Percentiles rank a stretch among this genome's conserved stretches.
Conservation (phyloP, 768 basidiomycete species). For the Leccinum fibrillosum region DNA sequence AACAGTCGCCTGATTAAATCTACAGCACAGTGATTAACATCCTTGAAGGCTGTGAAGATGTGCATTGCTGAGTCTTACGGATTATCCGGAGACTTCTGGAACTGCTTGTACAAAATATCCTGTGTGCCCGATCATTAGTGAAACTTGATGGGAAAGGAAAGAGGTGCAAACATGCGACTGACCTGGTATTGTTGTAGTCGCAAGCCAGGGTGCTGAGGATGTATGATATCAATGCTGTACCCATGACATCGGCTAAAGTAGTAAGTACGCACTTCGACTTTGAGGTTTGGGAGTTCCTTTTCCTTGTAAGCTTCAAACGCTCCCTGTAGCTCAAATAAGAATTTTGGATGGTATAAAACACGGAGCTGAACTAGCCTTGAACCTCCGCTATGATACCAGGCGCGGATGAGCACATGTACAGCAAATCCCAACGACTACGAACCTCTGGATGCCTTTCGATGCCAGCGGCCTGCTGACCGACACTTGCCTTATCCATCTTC, state of each 20-base stretch:
- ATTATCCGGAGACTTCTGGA: constrained; percentile 95
- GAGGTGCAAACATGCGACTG: constrained; percentile 10
- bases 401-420: constrained; percentile 11
- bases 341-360: not conserved
- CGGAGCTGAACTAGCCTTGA: constrained; percentile 55
- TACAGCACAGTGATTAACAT: constrained; percentile 27
- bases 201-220: constrained; percentile 75
- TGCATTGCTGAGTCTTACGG: constrained; percentile 52
- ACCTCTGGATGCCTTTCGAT: constrained; percentile 94
- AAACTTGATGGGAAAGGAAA: not conserved
- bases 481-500: constrained; percentile 89
- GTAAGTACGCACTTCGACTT: constrained; percentile 57
- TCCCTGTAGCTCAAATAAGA: constrained; percentile 42
- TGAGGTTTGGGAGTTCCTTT: constrained; percentile 75
- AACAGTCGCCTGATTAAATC: constrained; percentile 81
- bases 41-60: constrained; percentile 3
- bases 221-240: constrained; percentile 9
- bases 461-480: constrained; percentile 82
- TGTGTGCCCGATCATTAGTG: constrained; percentile 28
- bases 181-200: constrained; percentile 89
- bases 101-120: constrained; percentile 89
- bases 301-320: constrained; percentile 92
- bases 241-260: not conserved
- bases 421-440: constrained; percentile 19
- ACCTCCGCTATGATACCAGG: constrained; percentile 60